Percentiles rank a stretch among this genome's conserved stretches.
These are phyloP conservation scores for Sarocladium oryzae DNA, from an alignment of 2,329 filamentous ascomycete genomes.

Conservation along the genomic window DNA sequence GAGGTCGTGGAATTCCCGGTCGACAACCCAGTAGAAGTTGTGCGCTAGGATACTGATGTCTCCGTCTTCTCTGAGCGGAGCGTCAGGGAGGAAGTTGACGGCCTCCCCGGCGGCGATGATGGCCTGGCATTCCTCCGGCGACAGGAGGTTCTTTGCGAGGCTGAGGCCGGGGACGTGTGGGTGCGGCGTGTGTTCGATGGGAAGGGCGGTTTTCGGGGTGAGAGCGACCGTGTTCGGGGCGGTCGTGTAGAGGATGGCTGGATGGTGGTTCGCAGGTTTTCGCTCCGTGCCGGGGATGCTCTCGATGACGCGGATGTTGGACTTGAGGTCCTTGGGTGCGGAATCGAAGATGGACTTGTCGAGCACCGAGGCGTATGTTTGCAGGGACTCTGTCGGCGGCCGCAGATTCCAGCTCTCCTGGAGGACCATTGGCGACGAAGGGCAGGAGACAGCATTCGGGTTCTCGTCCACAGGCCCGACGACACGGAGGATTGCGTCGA, in stretches of 20 bases:
- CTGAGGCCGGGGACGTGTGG: slow-evolving; percentile 56
- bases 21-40: slow-evolving; percentile 69
- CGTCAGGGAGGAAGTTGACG: slow-evolving; percentile 61
- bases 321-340: slow-evolving; percentile 28
- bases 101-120: slow-evolving; percentile 62
- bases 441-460: slow-evolving; percentile 16
- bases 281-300: slow-evolving; percentile 51
- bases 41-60: slow-evolving; percentile 61
- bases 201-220: slow-evolving; percentile 29
- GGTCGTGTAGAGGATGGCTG: slow-evolving; percentile 59
- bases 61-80: slow-evolving; percentile 58
- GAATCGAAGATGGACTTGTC: slow-evolving; percentile 47
- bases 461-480: slow-evolving; percentile 54
- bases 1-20: slow-evolving; percentile 53
- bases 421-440: slow-evolving; percentile 45
- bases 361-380: slow-evolving; percentile 50
- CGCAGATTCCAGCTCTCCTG: slow-evolving; percentile 57
- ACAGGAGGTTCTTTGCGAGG: slow-evolving; percentile 54
- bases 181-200: slow-evolving; percentile 51
- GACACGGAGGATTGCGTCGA: slow-evolving; percentile 59
- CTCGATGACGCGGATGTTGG: slow-evolving; percentile 52
- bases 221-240: slow-evolving; percentile 50
- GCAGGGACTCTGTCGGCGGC: slow-evolving; percentile 29
- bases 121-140: slow-evolving; percentile 53
- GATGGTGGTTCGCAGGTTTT: slow-evolving; percentile 62